These are phyloP conservation scores for Melampsora americana DNA, from an alignment of 1,284 basidiomycete species.

Conservation along the genomic window DNA sequence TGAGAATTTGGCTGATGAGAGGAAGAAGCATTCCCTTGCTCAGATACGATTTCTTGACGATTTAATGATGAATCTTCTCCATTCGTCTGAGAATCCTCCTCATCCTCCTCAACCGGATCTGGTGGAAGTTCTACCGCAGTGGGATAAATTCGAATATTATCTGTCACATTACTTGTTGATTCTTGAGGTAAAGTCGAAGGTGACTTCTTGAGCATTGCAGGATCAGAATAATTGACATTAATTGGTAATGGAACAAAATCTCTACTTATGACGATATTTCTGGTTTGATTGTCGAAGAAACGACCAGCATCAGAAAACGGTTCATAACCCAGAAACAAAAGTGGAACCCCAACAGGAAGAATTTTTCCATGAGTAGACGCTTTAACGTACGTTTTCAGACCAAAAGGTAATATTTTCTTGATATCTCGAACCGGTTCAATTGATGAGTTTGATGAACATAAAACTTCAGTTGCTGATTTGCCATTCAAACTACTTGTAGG, in stretches of 20 bases:
- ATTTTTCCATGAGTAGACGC: no score
- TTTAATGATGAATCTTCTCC: no score
- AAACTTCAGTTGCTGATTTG: neutral
- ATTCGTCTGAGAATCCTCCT: no score
- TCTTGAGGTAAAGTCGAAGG: neutral
- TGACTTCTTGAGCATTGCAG: neutral
- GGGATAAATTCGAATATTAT: no score
- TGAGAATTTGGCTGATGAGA: no score
- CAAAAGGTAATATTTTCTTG: slow-evolving; percentile 24
- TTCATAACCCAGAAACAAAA: slow-evolving; percentile 19
- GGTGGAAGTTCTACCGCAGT: no score
- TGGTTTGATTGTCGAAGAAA: slow-evolving; percentile 2
- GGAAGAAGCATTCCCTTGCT: no score
- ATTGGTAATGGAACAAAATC: slow-evolving; percentile 2
- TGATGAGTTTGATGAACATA: neutral
- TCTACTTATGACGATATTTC: slow-evolving; percentile 9
- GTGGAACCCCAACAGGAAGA: neutral
- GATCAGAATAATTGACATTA: neutral
- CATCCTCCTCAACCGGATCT: no score
- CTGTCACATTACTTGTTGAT: no score
- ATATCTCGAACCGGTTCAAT: slow-evolving; percentile 20
- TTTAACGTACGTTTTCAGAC: no score
- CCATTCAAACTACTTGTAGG: no score
- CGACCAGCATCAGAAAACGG: slow-evolving; percentile 11
- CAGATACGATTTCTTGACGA: no score